Percentiles rank a stretch among this genome's conserved stretches.
Evolutionary conservation across 192 early-diverging fungal genomes (phyloP).

Genomic region (Backusella tuberculispora): DNA sequence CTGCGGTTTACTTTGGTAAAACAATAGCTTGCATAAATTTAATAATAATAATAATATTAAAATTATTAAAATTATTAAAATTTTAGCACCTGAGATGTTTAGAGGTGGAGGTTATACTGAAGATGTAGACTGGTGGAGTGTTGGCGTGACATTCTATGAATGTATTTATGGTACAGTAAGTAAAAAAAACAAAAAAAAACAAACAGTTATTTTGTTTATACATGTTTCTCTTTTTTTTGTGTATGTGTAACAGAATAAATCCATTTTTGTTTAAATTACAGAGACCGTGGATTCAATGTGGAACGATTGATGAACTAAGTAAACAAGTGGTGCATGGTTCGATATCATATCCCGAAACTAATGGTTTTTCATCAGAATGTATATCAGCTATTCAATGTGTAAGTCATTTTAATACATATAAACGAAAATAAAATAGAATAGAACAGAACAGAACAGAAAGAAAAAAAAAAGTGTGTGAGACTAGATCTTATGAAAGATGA

Average conservation of each 20-base stretch:
- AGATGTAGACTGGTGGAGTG: conserved; percentile 94
- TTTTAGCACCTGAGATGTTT: conserved; percentile 71
- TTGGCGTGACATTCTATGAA: conserved; percentile 92
- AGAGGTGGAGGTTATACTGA: conserved; percentile 71
- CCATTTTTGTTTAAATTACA: conserved; percentile 20
- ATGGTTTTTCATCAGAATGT: conserved; percentile 61
- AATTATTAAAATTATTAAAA: not conserved
- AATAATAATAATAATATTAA: not conserved
- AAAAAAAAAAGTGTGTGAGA: no score
- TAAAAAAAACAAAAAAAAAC: not conserved
- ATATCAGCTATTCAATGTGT: conserved; percentile 69
- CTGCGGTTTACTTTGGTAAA: conserved; percentile 87
- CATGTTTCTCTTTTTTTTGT: not conserved
- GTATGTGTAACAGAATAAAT: not conserved
- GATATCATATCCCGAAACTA: conserved; percentile 64
- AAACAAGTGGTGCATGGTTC: conserved; percentile 65
- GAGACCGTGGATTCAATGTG: conserved; percentile 64
- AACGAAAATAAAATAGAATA: no score
- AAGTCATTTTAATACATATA: conserved; percentile 23
- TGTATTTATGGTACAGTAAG: conserved; percentile 73
- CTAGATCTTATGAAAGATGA: not conserved
- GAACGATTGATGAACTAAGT: conserved; percentile 61
- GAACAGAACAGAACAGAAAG: no score
- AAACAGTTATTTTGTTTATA: not conserved
- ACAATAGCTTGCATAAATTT: not conserved